These are phyloP conservation scores for Neofusicoccum ribis DNA, from an alignment of 2,329 filamentous ascomycete genomes.

Conservation along the genomic window DNA sequence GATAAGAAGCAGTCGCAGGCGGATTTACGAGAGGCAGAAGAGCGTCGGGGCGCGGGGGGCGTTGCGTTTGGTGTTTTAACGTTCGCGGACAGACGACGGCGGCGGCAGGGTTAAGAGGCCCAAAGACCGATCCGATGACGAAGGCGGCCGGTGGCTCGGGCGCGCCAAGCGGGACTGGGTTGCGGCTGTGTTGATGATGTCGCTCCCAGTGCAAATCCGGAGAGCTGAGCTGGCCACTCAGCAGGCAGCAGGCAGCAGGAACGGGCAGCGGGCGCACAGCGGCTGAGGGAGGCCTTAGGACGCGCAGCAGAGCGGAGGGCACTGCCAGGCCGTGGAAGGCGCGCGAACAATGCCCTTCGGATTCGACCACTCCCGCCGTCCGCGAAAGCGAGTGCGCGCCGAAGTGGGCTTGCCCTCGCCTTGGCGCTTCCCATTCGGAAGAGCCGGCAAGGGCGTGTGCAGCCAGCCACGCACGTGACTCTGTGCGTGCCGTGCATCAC, in stretches of 20 bases:
- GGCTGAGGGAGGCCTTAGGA: not conserved
- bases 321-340: not conserved
- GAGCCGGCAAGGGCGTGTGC: not conserved
- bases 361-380: not conserved
- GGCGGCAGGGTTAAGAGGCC: conserved; percentile 1
- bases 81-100: conserved; percentile 1
- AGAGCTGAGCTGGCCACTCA: not conserved
- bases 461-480: not conserved
- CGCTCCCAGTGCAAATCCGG: conserved; percentile 7
- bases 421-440: conserved; percentile 3
- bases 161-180: conserved; percentile 1
- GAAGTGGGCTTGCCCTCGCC: too few relatives aligned
- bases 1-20: not conserved
- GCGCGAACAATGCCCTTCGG: not conserved
- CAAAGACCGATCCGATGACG: conserved; percentile 6
- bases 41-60: not conserved
- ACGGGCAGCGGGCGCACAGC: not conserved
- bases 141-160: conserved; percentile 7
- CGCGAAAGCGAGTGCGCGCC: too few relatives aligned
- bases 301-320: not conserved
- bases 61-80: not conserved
- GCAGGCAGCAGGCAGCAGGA: not conserved
- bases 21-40: not conserved
- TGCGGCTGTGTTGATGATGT: not conserved
- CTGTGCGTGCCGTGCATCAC: not conserved